Conservation (phyloP, 805 yeast genomes). For the Danielia oregonensis region DNA sequence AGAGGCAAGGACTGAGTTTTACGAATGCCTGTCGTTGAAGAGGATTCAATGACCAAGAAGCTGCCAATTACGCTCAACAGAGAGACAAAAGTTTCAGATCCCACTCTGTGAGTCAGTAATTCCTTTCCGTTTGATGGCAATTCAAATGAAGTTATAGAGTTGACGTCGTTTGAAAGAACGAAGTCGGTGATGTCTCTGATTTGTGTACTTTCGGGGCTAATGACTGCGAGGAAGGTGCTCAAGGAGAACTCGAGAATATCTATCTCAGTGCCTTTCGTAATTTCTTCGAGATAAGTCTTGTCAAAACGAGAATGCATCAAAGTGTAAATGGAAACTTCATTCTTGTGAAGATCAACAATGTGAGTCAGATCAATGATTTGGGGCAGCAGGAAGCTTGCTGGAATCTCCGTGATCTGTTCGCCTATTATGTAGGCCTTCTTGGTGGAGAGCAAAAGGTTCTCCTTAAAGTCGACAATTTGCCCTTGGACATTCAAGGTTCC, state of each 20-base stretch:
- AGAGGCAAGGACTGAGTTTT: no score
- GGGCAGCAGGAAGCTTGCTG: neutral
- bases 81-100: neutral
- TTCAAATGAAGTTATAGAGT: neutral
- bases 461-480: neutral
- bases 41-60: neutral
- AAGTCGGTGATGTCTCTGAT: neutral
- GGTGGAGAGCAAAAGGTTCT: conserved; percentile 3
- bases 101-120: neutral
- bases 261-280: neutral
- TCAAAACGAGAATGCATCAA: neutral
- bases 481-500: neutral
- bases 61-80: neutral
- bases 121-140: neutral
- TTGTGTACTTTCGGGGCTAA: neutral
- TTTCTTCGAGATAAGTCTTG: neutral
- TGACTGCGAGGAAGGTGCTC: neutral
- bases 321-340: neutral
- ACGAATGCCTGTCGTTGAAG: no score
- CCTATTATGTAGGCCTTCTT: conserved; percentile 3
- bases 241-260: neutral
- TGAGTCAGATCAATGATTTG: neutral
- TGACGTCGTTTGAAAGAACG: neutral
- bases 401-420: neutral
- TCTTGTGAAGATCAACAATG: neutral